A percentile compares a stretch with the other conserved stretches of the same genome.
Evolutionary conservation across 352 stramenopile species (phyloP).

Genomic region (Blastocystis sp.): DNA sequence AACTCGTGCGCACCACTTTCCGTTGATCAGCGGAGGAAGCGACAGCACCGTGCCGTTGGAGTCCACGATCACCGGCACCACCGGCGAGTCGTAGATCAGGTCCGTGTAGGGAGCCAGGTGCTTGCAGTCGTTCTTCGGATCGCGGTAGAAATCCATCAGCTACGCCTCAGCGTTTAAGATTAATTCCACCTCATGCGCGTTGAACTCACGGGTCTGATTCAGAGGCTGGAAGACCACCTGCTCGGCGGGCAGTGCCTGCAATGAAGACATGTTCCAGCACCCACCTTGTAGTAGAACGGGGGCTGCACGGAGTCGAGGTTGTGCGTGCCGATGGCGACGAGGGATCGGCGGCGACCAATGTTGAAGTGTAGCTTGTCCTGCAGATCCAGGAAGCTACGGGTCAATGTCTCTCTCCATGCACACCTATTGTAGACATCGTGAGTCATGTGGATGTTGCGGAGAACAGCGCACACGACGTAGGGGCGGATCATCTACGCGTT

Average conservation of each 20-base stretch:
- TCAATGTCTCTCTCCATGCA: conserved; percentile 37
- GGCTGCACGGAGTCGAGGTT: conserved; percentile 80
- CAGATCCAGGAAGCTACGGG: conserved; percentile 92
- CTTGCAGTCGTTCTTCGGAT: conserved; percentile 77
- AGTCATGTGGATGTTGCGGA: conserved; percentile 91
- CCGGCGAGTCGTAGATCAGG: conserved; percentile 96
- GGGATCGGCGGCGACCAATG: conserved; percentile 95
- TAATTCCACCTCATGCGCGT: conserved; percentile 88
- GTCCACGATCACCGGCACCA: conserved; percentile 96
- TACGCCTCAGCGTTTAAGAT: conserved; percentile 89
- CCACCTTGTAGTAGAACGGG: conserved; percentile 76
- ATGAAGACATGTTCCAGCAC: conserved; percentile 69
- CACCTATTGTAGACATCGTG: conserved; percentile 87
- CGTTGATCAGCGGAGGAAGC: conserved; percentile 98
- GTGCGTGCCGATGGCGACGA: conserved; percentile 98
- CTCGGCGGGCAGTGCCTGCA: conserved; percentile 86
- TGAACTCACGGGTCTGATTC: conserved; percentile 84
- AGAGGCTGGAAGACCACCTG: conserved; percentile 95
- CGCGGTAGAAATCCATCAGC: conserved; percentile 69
- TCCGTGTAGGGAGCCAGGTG: conserved; percentile 98
- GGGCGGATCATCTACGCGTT: conserved; percentile 82
- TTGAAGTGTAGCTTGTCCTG: conserved; percentile 99
- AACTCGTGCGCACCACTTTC: conserved; percentile 80
- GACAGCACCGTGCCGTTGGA: conserved; percentile 90
- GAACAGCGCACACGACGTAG: conserved; percentile 93